Percentiles rank a stretch among this genome's conserved stretches.
Evolutionary conservation across 2,329 filamentous ascomycete genomes (phyloP).

Genomic region (Hypoxylon sp.): DNA sequence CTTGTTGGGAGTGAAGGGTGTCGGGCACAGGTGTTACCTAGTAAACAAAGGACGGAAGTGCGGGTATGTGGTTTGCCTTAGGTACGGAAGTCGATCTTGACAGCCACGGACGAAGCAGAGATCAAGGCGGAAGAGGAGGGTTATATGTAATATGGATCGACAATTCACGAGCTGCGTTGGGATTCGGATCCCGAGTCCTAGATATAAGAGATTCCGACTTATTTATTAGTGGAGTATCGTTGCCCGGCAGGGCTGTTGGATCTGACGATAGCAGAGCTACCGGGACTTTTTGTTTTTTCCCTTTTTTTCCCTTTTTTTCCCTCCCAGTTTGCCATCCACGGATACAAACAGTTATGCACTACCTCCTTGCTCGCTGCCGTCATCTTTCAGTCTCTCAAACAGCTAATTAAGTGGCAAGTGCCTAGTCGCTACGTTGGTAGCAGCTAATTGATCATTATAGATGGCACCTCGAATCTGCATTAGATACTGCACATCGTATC

Average conservation of each 20-base stretch:
- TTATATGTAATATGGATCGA: conserved; percentile 27
- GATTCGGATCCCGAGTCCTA: not conserved
- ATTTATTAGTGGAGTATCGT: not conserved
- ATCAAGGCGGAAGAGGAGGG: conserved; percentile 20
- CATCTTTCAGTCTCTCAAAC: not conserved
- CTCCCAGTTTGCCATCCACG: conserved; percentile 6
- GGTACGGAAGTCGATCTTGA: conserved; percentile 9
- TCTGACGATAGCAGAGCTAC: conserved; percentile 1
- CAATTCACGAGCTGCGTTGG: conserved; percentile 14
- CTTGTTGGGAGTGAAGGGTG: conserved; percentile 5
- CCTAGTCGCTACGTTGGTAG: conserved; percentile 3
- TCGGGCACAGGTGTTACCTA: not conserved
- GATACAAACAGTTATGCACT: conserved; percentile 1
- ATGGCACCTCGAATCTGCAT: not conserved
- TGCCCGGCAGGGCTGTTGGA: not conserved
- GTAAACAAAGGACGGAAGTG: conserved; percentile 10
- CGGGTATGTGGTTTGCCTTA: conserved; percentile 1
- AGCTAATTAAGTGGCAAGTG: conserved; percentile 1
- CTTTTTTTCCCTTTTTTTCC: too few relatives aligned
- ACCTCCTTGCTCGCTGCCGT: not conserved
- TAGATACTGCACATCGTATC: not conserved
- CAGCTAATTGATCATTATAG: conserved; percentile 1
- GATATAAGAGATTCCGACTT: not conserved
- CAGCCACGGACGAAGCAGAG: conserved; percentile 8
- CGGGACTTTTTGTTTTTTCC: not conserved